These are phyloP conservation scores for Rhododendron henanense DNA, from an alignment of 148 eudicot species.

Conservation along the genomic window DNA sequence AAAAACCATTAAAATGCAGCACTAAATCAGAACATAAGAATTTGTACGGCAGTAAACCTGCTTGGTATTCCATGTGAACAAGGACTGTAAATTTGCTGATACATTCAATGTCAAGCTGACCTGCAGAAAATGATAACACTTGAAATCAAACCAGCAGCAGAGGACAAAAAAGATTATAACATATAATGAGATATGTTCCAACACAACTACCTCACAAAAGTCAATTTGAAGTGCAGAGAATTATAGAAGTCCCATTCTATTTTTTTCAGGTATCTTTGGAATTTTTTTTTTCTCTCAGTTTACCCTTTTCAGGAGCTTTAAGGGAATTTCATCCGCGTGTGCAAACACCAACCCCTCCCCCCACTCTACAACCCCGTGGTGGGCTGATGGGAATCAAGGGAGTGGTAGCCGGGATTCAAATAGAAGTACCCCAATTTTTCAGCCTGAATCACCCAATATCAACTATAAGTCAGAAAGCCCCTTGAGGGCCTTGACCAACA, in stretches of 20 bases:
- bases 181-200: not conserved
- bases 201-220: not conserved
- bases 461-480: not conserved
- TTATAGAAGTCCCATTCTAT: not conserved
- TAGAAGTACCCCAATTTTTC: not conserved
- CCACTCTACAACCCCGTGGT: not conserved
- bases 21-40: not conserved
- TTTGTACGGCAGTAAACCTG: constrained; percentile 41
- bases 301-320: not conserved
- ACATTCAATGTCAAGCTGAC: constrained; percentile 59
- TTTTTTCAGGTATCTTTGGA: not conserved
- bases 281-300: not conserved
- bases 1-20: not conserved
- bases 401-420: not conserved
- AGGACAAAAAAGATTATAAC: not conserved
- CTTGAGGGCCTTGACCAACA: not conserved
- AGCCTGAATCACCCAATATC: not conserved
- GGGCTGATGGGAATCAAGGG: not conserved
- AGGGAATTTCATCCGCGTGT: not conserved
- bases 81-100: constrained; percentile 66
- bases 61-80: constrained; percentile 93
- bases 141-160: constrained; percentile 11
- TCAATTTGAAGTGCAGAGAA: not conserved
- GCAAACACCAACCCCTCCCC: not conserved
- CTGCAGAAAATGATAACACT: constrained; percentile 25